Conservation (phyloP, 2,329 filamentous ascomycete genomes). For the Epichloe sibirici region DNA sequence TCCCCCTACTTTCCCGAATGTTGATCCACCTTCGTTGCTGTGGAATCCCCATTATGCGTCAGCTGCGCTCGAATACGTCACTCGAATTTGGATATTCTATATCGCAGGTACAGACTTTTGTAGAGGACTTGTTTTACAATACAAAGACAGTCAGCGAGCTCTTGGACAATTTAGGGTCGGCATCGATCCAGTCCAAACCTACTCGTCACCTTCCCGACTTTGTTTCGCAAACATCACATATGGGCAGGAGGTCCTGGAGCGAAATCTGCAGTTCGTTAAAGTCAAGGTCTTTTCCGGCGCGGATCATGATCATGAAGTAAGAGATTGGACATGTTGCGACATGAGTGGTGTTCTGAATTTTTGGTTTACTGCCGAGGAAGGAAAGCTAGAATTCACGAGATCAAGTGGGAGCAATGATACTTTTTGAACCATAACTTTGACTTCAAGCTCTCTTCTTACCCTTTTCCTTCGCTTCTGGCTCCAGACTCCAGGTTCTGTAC, state of each 20-base stretch:
- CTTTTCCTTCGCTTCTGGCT: too few species aligned
- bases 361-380: background rate
- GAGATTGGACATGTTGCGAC: constrained; percentile 1
- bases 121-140: constrained; percentile 1
- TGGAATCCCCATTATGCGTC: background rate
- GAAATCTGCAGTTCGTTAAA: background rate
- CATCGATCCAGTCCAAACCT: background rate
- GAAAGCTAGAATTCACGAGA: background rate
- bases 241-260: background rate
- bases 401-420: too few species aligned
- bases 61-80: background rate
- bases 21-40: background rate
- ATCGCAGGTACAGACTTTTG: background rate
- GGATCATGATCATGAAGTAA: background rate
- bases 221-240: background rate
- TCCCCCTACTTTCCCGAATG: background rate
- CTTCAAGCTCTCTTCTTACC: too few species aligned
- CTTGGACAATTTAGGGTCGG: constrained; percentile 3
- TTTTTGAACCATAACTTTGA: too few species aligned
- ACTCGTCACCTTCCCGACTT: background rate
- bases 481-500: too few species aligned
- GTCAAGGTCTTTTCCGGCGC: background rate
- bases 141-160: background rate
- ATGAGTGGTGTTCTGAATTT: constrained; percentile 3
- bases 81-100: background rate